A percentile compares a stretch with the other conserved stretches of the same genome.
Evolutionary conservation across 139 green algal genomes (phyloP).

Genomic region (Haematococcus sp.): DNA sequence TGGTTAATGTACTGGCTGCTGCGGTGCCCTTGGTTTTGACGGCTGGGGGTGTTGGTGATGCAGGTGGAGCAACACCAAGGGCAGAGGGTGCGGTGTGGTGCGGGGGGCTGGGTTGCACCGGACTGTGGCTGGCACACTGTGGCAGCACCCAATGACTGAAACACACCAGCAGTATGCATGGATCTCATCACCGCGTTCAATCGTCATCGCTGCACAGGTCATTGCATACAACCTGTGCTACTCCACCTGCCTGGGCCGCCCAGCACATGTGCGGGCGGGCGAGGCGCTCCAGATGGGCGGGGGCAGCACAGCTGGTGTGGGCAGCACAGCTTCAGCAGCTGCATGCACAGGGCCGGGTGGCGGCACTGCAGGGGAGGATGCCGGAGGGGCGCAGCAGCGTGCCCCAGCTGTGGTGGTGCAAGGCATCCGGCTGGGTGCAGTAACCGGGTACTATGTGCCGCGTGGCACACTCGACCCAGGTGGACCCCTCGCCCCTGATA

Average conservation of each 20-base stretch:
- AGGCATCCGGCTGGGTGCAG: background rate
- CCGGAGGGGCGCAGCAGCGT: no score
- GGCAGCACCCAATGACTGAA: no score
- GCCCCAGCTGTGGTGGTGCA: no score
- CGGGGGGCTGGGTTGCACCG: no score
- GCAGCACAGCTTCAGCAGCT: background rate
- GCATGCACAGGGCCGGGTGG: no score
- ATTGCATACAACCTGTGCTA: constrained; percentile 99
- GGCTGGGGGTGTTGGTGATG: background rate
- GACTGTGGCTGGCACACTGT: no score
- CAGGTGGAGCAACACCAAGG: background rate
- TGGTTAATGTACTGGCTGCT: background rate
- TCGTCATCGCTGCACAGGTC: constrained; percentile 32
- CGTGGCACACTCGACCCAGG: background rate
- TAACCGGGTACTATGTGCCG: background rate
- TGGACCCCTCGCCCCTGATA: background rate
- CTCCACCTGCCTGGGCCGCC: constrained; percentile 80
- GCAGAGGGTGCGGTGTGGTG: no score
- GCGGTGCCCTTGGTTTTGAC: no score
- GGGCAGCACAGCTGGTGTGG: background rate
- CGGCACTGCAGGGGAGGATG: no score
- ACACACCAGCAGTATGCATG: background rate
- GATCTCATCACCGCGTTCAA: no score
- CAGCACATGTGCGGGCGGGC: constrained; percentile 48
- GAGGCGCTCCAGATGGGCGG: background rate